These are phyloP conservation scores for Pachysandra terminalis DNA, from an alignment of 164 flowering plant species.

Conservation along the genomic window DNA sequence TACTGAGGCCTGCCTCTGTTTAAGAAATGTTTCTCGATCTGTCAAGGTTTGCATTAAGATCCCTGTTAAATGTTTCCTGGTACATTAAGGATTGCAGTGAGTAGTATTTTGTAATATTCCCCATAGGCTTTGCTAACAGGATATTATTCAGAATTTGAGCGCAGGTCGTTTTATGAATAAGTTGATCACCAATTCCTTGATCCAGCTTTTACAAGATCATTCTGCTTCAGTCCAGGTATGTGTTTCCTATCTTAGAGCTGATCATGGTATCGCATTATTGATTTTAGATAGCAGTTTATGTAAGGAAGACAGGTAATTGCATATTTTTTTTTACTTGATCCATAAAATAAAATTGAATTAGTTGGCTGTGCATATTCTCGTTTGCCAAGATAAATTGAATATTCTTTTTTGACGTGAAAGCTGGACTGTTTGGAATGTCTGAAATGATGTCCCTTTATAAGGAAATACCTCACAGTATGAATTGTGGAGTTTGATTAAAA, in stretches of 20 bases:
- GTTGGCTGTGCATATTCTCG: not conserved
- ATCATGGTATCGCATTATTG: not conserved
- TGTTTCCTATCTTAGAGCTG: slow-evolving; percentile 8
- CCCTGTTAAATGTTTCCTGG: no score
- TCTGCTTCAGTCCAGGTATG: slow-evolving; percentile 71
- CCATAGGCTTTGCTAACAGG: slow-evolving; percentile 19
- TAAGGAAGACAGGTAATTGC: not conserved
- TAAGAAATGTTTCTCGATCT: slow-evolving; percentile 80
- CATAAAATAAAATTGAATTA: not conserved
- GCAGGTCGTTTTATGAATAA: slow-evolving; percentile 79
- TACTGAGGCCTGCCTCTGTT: slow-evolving; percentile 77
- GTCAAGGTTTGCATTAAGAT: slow-evolving; percentile 53
- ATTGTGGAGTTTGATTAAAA: no score
- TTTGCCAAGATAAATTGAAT: not conserved
- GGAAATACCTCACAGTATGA: not conserved
- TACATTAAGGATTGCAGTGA: slow-evolving; percentile 24
- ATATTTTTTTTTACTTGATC: not conserved
- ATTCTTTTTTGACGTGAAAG: not conserved
- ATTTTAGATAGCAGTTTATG: no score
- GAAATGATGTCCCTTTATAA: not conserved
- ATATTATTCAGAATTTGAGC: slow-evolving; percentile 68
- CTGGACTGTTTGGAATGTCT: not conserved
- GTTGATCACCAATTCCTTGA: slow-evolving; percentile 47
- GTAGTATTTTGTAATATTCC: not conserved
- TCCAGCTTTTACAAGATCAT: slow-evolving; percentile 61